Evolutionary conservation across 495 filamentous ascomycete species (phyloP).

Genomic region (Emericellopsis terricola): DNA sequence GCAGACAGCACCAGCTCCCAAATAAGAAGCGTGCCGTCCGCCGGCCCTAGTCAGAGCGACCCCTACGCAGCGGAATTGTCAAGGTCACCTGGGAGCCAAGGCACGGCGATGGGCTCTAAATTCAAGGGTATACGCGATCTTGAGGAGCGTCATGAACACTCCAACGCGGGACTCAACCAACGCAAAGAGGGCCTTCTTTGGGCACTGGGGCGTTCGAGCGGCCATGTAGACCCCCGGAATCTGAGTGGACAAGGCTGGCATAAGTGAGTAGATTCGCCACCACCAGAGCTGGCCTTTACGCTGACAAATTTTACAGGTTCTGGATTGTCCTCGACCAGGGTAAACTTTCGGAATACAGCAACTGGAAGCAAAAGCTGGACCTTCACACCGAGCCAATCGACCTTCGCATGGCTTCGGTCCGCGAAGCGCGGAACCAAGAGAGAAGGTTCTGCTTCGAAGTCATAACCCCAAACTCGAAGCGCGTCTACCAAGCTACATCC

Average conservation of each 20-base stretch:
- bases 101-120: constrained; percentile 38
- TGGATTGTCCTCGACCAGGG: constrained; percentile 98
- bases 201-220: constrained; percentile 84
- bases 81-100: constrained; percentile 24
- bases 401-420: constrained; percentile 87
- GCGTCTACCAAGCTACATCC: constrained; percentile 93
- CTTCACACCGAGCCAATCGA: constrained; percentile 98
- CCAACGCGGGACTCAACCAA: constrained; percentile 25
- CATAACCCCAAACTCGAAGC: constrained; percentile 90
- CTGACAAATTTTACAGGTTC: constrained; percentile 38
- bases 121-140: constrained; percentile 83
- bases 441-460: constrained; percentile 96
- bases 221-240: constrained; percentile 84
- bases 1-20: constrained; percentile 58
- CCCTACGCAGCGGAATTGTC: constrained; percentile 15
- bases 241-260: constrained; percentile 98
- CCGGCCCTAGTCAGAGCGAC: constrained; percentile 9
- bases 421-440: constrained; percentile 86
- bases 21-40: constrained; percentile 25
- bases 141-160: constrained; percentile 61
- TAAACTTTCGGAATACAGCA: constrained; percentile 92
- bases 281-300: background rate
- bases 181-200: constrained; percentile 86
- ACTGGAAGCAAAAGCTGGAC: constrained; percentile 96
- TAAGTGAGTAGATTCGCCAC: constrained; percentile 47